These are phyloP conservation scores for Yarrowia yakushimensis DNA, from an alignment of 805 yeast genomes.

Conservation along the genomic window DNA sequence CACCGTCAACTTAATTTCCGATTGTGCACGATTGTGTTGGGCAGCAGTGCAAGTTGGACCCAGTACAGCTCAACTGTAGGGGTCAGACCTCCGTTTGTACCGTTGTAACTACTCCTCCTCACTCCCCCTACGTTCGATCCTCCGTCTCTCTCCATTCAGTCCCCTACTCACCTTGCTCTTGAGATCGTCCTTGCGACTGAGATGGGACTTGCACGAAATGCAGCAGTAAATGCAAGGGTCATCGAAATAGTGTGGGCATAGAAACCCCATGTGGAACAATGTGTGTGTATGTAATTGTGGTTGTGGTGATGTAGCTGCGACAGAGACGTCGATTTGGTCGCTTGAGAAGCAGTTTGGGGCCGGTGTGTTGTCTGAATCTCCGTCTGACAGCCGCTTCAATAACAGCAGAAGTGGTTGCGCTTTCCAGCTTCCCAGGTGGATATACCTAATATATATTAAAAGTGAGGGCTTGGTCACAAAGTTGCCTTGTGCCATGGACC, in stretches of 20 bases:
- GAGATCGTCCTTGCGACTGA: conserved; percentile 40
- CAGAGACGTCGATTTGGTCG: not conserved
- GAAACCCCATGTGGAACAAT: conserved; percentile 44
- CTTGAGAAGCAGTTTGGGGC: not conserved
- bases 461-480: conserved; percentile 14
- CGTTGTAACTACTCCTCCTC: no score
- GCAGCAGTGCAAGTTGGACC: no score
- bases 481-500: conserved; percentile 2
- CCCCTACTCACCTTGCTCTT: conserved; percentile 39
- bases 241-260: conserved; percentile 43
- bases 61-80: no score
- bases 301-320: not conserved
- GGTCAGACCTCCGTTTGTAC: no score
- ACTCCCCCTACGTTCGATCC: no score
- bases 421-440: not conserved
- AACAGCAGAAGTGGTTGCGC: not conserved
- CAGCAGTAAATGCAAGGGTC: conserved; percentile 41
- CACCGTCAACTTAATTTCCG: conserved; percentile 4
- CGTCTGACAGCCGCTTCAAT: not conserved
- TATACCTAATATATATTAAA: conserved; percentile 7
- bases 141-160: no score
- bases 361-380: not conserved
- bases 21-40: conserved; percentile 24
- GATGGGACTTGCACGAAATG: conserved; percentile 43
- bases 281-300: not conserved